Evolutionary conservation across 2,329 filamentous ascomycete genomes (phyloP), one percentile per base, ranked within the genome.

Genomic region (Immersiporthe knoxdaviesiana): DNA sequence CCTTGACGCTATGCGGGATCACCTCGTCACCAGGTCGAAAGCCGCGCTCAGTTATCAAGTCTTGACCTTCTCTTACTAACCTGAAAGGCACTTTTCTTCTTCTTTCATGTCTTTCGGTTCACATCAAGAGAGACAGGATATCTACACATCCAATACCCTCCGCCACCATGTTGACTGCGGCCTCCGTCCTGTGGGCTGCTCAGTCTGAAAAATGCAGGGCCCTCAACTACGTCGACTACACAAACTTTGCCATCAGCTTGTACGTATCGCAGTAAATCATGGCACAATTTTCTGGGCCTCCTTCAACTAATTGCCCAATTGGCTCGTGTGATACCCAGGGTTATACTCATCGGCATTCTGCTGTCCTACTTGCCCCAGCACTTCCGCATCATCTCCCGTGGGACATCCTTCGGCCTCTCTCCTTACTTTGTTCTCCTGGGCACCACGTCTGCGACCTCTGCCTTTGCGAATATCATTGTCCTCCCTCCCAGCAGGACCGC

Each of bases 281-380:
- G 12, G 54, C 5, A 21, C 27, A 30, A 11, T 11, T 11, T 12
- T 32, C 54, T 32, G 4, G 14, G 35, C 24, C 27, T 21, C 54
- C 35, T 35, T 8, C n/a, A n/a, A 35, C 35, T 4, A 35, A 35
- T 35, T 35, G n/a, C n/a, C n/a, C 35, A 35, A 35, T n/a, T n/a
- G n/a, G n/a, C n/a, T n/a, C n/a, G 35, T 8, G 35, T 35, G 35
- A 35, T 4, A 35, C 35, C 35, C 18, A 89, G 87, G 71, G 77
- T 97, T 75, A 92, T 98, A 74, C 85, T 98, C 71, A 78, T 97
- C 74, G 95, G 95, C 69, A 94, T 98, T 75, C 84, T 97, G 71
- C 82, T 97, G 69, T 98, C 95, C 44, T 99, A 99, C 81, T 86
- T 98, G 1, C 96, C 96, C 0, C 96, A 99, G 78, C 95, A 98